Evolutionary conservation across 2,329 filamentous ascomycete genomes (phyloP).

Genomic region (Alternaria gaisen): DNA sequence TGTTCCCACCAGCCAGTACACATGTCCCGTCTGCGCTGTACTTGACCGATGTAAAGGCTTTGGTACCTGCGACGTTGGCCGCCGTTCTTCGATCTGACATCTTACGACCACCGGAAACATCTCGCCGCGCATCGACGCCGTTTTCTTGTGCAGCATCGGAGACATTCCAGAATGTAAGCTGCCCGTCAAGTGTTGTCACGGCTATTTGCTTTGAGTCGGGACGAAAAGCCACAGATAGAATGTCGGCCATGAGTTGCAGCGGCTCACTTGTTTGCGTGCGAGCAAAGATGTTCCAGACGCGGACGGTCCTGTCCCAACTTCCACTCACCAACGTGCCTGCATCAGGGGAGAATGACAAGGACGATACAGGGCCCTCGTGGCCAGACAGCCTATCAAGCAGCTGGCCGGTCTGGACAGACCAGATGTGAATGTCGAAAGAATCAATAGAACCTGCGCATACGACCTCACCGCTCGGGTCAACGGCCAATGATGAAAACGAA

Average conservation of each 20-base stretch:
- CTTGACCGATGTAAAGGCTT: constrained; percentile 84
- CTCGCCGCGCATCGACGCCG: constrained; percentile 86
- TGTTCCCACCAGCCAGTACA: constrained; percentile 89
- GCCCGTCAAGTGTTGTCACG: constrained; percentile 90
- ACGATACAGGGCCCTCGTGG: constrained; percentile 92
- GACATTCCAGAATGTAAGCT: constrained; percentile 94
- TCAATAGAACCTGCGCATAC: constrained; percentile 94
- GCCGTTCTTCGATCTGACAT: constrained; percentile 87
- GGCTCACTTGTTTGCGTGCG: constrained; percentile 95
- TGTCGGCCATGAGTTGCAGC: constrained; percentile 88
- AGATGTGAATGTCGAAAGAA: constrained; percentile 96
- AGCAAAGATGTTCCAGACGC: constrained; percentile 95
- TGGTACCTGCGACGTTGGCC: constrained; percentile 88
- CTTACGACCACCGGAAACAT: constrained; percentile 91
- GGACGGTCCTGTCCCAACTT: constrained; percentile 95
- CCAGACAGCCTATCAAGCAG: constrained; percentile 89
- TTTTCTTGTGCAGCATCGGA: constrained; percentile 86
- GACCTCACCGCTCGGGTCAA: constrained; percentile 97
- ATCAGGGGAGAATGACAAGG: constrained; percentile 87
- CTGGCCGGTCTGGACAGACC: constrained; percentile 98
- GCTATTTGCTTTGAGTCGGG: constrained; percentile 92
- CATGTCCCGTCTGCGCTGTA: constrained; percentile 95
- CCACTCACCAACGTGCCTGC: constrained; percentile 86
- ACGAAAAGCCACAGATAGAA: constrained; percentile 84
- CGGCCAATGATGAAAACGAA: constrained; percentile 91